Conservation (phyloP, 225 moss, liverwort and hornwort genomes). For the Pleurozium schreberi region DNA sequence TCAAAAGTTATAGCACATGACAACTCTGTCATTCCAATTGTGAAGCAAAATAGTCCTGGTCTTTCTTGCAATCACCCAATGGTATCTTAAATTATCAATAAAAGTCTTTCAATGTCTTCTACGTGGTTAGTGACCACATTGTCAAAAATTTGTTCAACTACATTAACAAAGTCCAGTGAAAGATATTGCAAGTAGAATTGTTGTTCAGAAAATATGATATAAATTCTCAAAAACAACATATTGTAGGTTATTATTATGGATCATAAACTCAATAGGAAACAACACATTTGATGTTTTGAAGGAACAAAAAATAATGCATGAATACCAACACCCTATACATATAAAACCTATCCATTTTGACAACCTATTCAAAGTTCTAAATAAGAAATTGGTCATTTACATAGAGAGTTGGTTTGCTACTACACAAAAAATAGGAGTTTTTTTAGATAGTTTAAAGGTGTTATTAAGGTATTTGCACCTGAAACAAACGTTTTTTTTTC, state of each 20-base stretch:
- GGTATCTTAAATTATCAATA: neutral
- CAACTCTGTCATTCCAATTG: too few species aligned
- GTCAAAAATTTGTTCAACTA: neutral
- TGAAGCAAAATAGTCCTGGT: too few species aligned
- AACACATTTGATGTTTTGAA: neutral
- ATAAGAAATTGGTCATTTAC: neutral
- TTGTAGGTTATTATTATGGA: neutral
- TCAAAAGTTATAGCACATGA: too few species aligned
- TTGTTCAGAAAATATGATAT: neutral
- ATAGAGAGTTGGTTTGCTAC: accelerated
- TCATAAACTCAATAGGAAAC: neutral
- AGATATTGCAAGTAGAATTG: neutral
- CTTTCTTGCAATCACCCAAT: too few species aligned
- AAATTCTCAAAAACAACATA: neutral
- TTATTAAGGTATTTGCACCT: neutral
- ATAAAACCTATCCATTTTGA: too few species aligned
- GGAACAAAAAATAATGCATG: neutral
- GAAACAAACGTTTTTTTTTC: neutral
- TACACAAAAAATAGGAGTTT: neutral
- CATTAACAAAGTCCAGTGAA: neutral
- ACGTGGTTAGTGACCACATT: accelerated
- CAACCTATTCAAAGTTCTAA: neutral
- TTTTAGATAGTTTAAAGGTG: neutral
- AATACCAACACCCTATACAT: neutral
- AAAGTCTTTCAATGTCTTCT: accelerated